These are phyloP conservation scores for Sporothrix curviconia DNA, from an alignment of 2,329 filamentous ascomycete species.

Conservation along the genomic window DNA sequence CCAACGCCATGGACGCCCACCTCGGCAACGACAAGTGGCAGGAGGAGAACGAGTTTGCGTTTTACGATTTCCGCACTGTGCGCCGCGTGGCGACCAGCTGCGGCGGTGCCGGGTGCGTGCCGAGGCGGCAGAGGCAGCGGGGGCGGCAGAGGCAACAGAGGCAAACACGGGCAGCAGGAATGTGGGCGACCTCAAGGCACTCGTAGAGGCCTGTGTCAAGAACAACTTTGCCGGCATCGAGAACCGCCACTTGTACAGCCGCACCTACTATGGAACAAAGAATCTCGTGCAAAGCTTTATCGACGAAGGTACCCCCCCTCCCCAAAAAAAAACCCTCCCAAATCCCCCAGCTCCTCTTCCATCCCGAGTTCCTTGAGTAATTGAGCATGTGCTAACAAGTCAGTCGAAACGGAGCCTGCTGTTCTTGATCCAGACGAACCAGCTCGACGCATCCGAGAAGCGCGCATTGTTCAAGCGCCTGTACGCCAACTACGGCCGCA, in stretches of 20 bases:
- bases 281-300: conserved; percentile 83
- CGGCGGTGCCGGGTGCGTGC: conserved; percentile 54
- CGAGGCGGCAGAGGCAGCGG: conserved; percentile 38
- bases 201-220: conserved; percentile 89
- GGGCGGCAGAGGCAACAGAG: conserved; percentile 18
- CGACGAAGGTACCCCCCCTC: conserved; percentile 56
- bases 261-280: conserved; percentile 98
- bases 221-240: conserved; percentile 96
- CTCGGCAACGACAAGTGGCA: conserved; percentile 78
- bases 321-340: not conserved
- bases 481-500: conserved; percentile 84
- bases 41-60: conserved; percentile 66
- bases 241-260: conserved; percentile 88
- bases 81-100: conserved; percentile 69
- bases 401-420: conserved; percentile 57
- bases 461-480: conserved; percentile 78
- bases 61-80: conserved; percentile 87
- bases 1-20: conserved; percentile 71
- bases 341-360: not conserved
- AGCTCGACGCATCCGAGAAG: conserved; percentile 67
- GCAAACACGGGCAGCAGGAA: conserved; percentile 25
- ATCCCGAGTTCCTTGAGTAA: not conserved
- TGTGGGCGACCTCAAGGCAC: conserved; percentile 57
- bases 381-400: conserved; percentile 37
- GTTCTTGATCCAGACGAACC: conserved; percentile 61